These are phyloP conservation scores for Erucastrum elatum DNA, from an alignment of 345 rosid genomes.

Conservation along the genomic window DNA sequence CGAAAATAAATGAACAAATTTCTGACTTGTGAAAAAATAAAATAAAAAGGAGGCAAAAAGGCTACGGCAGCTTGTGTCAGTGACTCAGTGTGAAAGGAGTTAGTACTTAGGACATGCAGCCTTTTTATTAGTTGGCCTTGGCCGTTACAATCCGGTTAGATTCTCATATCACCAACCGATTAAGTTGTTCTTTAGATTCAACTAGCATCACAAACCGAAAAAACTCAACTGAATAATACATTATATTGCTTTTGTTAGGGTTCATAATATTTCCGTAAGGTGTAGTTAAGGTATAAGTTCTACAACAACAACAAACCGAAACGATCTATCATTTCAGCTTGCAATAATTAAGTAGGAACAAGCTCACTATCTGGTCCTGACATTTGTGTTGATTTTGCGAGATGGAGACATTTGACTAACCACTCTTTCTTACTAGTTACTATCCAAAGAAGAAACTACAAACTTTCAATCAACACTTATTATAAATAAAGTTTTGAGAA, in stretches of 20 bases:
- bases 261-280: not conserved
- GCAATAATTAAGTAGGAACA: constrained; percentile 28
- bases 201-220: not conserved
- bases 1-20: not conserved
- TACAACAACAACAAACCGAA: not conserved
- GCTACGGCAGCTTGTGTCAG: constrained; percentile 22
- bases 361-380: constrained; percentile 17
- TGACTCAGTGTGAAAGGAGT: constrained; percentile 9
- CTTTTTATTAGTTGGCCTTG: constrained; percentile 13
- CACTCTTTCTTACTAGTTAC: constrained; percentile 7
- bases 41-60: constrained; percentile 21
- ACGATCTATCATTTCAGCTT: not conserved
- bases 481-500: not conserved
- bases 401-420: constrained; percentile 26
- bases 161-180: constrained; percentile 12
- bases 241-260: not conserved
- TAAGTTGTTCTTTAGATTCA: not conserved
- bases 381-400: constrained; percentile 19
- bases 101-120: not conserved
- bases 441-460: not conserved
- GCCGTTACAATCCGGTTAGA: constrained; percentile 3
- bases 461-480: not conserved
- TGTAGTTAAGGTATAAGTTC: not conserved
- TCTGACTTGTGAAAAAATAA: not conserved
- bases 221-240: not conserved